Evolutionary conservation across 1,284 basidiomycete species (phyloP).

Genomic region (Schizophyllum commune): DNA sequence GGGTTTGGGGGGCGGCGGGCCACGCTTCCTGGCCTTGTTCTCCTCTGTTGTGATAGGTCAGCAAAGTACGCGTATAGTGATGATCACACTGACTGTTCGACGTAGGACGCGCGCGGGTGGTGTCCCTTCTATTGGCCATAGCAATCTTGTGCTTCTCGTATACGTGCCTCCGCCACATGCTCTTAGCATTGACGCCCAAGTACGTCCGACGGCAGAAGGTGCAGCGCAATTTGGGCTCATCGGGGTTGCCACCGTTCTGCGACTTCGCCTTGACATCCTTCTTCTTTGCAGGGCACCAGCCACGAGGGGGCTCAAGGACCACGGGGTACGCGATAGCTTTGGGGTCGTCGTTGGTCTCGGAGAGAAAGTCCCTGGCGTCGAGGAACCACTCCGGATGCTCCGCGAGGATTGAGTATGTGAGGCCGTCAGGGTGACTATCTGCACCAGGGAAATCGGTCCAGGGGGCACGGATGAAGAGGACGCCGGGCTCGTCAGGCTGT

Average conservation of each 20-base stretch:
- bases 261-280: constrained; percentile 55
- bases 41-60: constrained; percentile 28
- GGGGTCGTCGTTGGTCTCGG: constrained; percentile 32
- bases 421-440: constrained; percentile 52
- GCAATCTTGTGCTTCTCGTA: constrained; percentile 82
- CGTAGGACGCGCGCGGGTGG: constrained; percentile 52
- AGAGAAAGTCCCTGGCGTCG: constrained; percentile 55
- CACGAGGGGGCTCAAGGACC: constrained; percentile 68
- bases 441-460: constrained; percentile 58
- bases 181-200: constrained; percentile 77
- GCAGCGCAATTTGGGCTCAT: constrained; percentile 68
- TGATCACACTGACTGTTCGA: constrained; percentile 46
- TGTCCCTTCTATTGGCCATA: constrained; percentile 74
- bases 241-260: constrained; percentile 65
- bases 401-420: constrained; percentile 61
- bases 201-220: constrained; percentile 76
- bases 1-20: constrained; percentile 10
- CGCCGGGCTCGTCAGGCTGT: constrained; percentile 46
- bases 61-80: constrained; percentile 5
- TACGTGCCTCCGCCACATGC: constrained; percentile 81
- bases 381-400: constrained; percentile 72
- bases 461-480: constrained; percentile 64
- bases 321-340: constrained; percentile 57
- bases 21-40: constrained; percentile 24
- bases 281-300: constrained; percentile 75